A percentile compares a stretch with the other conserved stretches of the same genome.
Evolutionary conservation across 1,139 yeast genomes (phyloP).

Genomic region (Zygoascus sp.): DNA sequence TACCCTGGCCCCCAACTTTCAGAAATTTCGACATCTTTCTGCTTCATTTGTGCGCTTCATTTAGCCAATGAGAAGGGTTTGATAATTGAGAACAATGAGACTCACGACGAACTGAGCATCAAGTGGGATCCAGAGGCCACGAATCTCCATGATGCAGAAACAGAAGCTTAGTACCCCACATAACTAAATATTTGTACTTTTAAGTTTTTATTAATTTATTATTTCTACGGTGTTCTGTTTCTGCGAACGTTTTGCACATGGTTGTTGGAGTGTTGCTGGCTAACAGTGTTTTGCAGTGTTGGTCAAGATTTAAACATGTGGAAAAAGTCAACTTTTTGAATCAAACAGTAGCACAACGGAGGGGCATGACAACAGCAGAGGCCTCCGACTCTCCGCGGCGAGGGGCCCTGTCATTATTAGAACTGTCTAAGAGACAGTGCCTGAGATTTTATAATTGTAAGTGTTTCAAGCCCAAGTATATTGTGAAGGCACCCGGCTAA

Average conservation of each 20-base stretch:
- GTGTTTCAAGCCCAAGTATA: constrained; percentile 5
- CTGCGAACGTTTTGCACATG: no score
- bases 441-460: constrained; percentile 18
- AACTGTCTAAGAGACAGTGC: constrained; percentile 17
- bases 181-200: background rate
- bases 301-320: background rate
- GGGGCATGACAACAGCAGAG: background rate
- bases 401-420: constrained; percentile 14
- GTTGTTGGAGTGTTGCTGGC: no score
- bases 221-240: background rate
- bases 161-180: background rate
- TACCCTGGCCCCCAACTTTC: constrained; percentile 36
- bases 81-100: constrained; percentile 51
- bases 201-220: constrained; percentile 5
- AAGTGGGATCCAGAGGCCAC: constrained; percentile 24
- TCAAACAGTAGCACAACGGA: background rate
- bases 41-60: constrained; percentile 79
- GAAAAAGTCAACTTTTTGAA: background rate
- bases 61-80: constrained; percentile 87
- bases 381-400: background rate
- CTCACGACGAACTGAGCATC: constrained; percentile 55
- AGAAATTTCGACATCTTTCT: constrained; percentile 82
- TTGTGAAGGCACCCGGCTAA: background rate
- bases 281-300: background rate
- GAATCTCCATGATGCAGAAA: background rate